These are phyloP conservation scores for Penicillium simplicissimum DNA, from an alignment of 495 filamentous ascomycete genomes.

Conservation along the genomic window DNA sequence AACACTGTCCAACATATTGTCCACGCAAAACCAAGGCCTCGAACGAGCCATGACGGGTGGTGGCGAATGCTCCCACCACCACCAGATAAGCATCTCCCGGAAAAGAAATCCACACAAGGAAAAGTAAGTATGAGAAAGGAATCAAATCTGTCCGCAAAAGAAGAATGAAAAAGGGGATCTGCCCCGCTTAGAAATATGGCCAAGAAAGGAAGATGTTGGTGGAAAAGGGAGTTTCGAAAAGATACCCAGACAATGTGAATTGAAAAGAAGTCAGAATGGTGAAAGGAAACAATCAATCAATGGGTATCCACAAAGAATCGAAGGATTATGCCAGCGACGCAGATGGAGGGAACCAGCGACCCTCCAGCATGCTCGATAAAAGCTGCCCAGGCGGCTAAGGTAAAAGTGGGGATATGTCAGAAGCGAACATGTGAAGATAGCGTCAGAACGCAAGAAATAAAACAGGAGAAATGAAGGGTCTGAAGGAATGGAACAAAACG, in stretches of 20 bases:
- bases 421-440: slow-evolving; percentile 8
- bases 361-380: slow-evolving; percentile 23
- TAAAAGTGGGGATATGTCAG: slow-evolving; percentile 9
- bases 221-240: slow-evolving; percentile 11
- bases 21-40: slow-evolving; percentile 18
- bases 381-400: slow-evolving; percentile 34
- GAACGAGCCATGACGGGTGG: slow-evolving; percentile 25
- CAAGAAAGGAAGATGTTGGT: slow-evolving; percentile 11
- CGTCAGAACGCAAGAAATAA: slow-evolving; percentile 11
- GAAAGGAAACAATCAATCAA: slow-evolving; percentile 18
- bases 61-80: slow-evolving; percentile 13
- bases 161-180: slow-evolving; percentile 16
- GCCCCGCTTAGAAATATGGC: slow-evolving; percentile 14
- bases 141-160: slow-evolving; percentile 20
- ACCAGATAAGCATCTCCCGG: slow-evolving; percentile 13
- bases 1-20: not conserved
- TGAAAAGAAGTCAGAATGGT: slow-evolving; percentile 7
- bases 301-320: slow-evolving; percentile 34
- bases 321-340: slow-evolving; percentile 30
- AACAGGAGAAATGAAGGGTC: slow-evolving; percentile 10
- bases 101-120: slow-evolving; percentile 3
- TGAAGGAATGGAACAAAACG: slow-evolving; percentile 9
- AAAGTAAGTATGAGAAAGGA: slow-evolving; percentile 15
- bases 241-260: slow-evolving; percentile 12
- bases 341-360: slow-evolving; percentile 5